These are phyloP conservation scores for Saussurea involucrata DNA, from an alignment of 129 eudicot species.

Conservation along the genomic window DNA sequence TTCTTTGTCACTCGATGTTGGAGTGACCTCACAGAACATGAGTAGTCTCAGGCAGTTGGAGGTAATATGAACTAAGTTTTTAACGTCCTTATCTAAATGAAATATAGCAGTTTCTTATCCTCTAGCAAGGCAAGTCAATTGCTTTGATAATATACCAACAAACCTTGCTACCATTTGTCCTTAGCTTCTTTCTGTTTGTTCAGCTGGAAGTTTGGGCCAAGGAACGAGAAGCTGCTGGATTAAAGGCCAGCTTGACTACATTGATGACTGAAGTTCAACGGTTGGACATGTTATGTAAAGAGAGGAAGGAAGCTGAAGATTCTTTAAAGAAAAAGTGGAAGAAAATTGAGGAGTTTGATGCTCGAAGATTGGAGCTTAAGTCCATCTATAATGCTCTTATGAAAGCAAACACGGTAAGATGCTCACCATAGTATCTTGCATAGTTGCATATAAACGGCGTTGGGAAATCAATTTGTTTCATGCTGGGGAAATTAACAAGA, in stretches of 20 bases:
- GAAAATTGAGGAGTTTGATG: conserved; percentile 95
- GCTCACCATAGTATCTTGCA: background rate
- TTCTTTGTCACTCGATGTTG: conserved; percentile 37
- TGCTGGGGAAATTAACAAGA: no score
- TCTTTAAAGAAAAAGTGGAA: conserved; percentile 85
- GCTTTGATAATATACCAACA: background rate
- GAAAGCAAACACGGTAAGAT: conserved; percentile 70
- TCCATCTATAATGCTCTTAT: conserved; percentile 59
- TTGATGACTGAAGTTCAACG: conserved; percentile 78
- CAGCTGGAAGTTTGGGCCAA: conserved; percentile 92
- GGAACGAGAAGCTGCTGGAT: conserved; percentile 95
- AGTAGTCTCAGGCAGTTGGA: conserved; percentile 92
- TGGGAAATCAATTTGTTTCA: no score
- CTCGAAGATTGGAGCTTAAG: conserved; percentile 89
- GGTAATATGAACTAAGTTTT: conserved; percentile 53
- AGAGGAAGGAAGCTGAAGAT: conserved; percentile 89
- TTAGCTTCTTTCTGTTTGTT: conserved; percentile 4
- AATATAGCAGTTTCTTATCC: background rate
- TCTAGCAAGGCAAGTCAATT: background rate
- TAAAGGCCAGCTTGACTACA: conserved; percentile 79
- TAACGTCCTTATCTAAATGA: background rate
- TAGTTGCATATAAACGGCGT: background rate
- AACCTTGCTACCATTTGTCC: background rate
- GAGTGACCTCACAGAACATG: conserved; percentile 64
- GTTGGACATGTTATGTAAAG: conserved; percentile 66